Evolutionary conservation across 2,329 filamentous ascomycete genomes (phyloP), one percentile per base, ranked within the genome.

Genomic region (Pleomassaria siparia): DNA sequence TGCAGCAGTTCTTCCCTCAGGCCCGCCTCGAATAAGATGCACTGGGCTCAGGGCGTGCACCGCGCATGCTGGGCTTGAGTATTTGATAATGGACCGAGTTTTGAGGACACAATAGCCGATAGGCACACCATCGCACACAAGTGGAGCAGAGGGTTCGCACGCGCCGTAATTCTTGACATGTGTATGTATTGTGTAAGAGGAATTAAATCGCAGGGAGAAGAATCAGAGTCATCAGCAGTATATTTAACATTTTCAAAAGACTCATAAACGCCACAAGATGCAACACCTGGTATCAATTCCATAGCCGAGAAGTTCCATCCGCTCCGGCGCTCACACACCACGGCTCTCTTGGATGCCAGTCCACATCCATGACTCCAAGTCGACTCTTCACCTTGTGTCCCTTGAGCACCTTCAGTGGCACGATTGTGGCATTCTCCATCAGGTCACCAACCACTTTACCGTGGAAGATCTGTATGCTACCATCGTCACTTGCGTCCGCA

Each of bases 241-340:
- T 35, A 22, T 24, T 33, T 20, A 18, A 35, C 42, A 35, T 36
- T 35, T 44, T 10, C 3, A 12, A 20, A 16, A 4, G 24, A 33
- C 15, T 13, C n/a, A 4, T 18, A 36, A 45, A 45, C 40, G 40
- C 46, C 40, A 29, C 18, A 43, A n/a, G 28, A 35, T 36, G 32
- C 25, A 44, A 26, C 26, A 8, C 28, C 21, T 44, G 44, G 35
- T 39, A 43, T 60, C 61, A 76, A 53, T 62, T 88, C 92, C 92
- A 99, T 68, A 99, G 74, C 63, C 92, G 85, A 73, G 90, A 89
- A 12, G 88, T 95, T 33, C 92, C 92, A 76, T 99, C 94, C 1
- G 92, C 91, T 59, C 94, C 94, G 39, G 91, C 92, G 76, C 88
- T 95, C 44, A 96, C 86, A 72, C 88, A 87, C 94, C 94, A 97